These are phyloP conservation scores for Linum trigynum DNA, from an alignment of 345 rosid genomes.

Conservation along the genomic window DNA sequence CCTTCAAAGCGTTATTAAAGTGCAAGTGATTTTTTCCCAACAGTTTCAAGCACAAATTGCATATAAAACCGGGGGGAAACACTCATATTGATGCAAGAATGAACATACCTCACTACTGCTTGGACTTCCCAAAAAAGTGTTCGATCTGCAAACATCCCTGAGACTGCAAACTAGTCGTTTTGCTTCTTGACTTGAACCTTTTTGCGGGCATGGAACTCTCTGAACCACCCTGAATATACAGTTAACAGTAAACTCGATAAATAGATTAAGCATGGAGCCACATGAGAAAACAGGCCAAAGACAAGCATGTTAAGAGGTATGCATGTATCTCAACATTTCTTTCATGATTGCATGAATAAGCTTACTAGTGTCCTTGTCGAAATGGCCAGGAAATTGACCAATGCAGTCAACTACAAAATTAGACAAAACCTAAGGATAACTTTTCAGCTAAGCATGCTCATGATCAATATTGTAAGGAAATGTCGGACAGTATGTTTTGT, in stretches of 20 bases:
- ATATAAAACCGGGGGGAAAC: background rate
- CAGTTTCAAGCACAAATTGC: background rate
- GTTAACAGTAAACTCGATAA: background rate
- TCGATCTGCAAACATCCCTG: slow-evolving; percentile 73
- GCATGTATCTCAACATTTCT: background rate
- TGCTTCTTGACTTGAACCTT: slow-evolving; percentile 48
- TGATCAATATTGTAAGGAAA: background rate
- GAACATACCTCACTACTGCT: slow-evolving; percentile 19
- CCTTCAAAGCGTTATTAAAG: background rate
- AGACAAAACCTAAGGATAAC: background rate
- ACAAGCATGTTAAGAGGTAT: background rate
- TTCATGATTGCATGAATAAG: background rate
- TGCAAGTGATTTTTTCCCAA: background rate
- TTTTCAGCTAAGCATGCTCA: background rate
- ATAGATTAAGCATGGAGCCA: background rate
- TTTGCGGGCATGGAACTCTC: slow-evolving; percentile 36
- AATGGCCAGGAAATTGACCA: background rate
- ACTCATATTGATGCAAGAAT: background rate
- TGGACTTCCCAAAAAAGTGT: slow-evolving; percentile 67
- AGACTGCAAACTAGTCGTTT: slow-evolving; percentile 38
- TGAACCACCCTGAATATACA: slow-evolving; percentile 37
- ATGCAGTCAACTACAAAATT: background rate
- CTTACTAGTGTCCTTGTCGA: background rate
- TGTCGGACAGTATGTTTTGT: background rate
- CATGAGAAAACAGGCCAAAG: background rate